Percentiles rank a stretch among this genome's conserved stretches.
phyloP scores from a whole-genome alignment of 192 early-diverging fungal genomes.

The Gamsiella multidivaricata region DNA sequence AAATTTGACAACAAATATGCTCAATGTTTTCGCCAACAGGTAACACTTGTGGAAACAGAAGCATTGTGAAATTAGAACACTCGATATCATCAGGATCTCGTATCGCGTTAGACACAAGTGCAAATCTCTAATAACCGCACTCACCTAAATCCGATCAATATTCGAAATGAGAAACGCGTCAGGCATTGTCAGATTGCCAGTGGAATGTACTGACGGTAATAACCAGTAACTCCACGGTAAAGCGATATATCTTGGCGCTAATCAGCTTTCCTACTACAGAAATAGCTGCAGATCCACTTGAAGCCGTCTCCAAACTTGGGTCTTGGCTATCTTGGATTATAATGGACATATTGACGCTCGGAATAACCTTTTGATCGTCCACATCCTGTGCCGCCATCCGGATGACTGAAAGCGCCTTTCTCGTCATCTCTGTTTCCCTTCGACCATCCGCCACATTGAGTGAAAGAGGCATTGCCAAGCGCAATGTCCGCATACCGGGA shows the following conservation, averaged over 20 bases:
- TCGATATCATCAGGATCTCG: conserved; percentile 60
- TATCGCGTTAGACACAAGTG: conserved; percentile 55
- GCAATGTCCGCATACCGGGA: conserved; percentile 8
- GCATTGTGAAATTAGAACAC: conserved; percentile 58
- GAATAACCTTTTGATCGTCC: conserved; percentile 48
- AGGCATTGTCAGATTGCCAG: too few relatives aligned
- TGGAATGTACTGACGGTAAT: too few relatives aligned
- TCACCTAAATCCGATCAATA: conserved; percentile 24
- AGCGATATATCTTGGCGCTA: conserved; percentile 16
- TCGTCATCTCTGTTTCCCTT: not conserved
- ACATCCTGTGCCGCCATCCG: conserved; percentile 60
- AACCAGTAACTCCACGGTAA: too few relatives aligned
- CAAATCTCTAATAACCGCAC: conserved; percentile 61
- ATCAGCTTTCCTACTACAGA: conserved; percentile 4
- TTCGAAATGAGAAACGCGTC: not conserved
- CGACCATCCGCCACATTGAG: not conserved
- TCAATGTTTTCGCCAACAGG: too few relatives aligned
- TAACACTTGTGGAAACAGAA: too few relatives aligned
- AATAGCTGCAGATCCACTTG: conserved; percentile 15
- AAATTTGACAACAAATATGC: conserved; percentile 56
- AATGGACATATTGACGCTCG: conserved; percentile 38
- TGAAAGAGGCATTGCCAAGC: conserved; percentile 16
- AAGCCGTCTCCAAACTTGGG: not conserved
- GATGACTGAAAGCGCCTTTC: conserved; percentile 39
- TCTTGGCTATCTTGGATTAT: conserved; percentile 25